Base-by-base conservation (phyloP, 2,329 filamentous ascomycete genomes). In the Penicillium crustosum region DNA sequence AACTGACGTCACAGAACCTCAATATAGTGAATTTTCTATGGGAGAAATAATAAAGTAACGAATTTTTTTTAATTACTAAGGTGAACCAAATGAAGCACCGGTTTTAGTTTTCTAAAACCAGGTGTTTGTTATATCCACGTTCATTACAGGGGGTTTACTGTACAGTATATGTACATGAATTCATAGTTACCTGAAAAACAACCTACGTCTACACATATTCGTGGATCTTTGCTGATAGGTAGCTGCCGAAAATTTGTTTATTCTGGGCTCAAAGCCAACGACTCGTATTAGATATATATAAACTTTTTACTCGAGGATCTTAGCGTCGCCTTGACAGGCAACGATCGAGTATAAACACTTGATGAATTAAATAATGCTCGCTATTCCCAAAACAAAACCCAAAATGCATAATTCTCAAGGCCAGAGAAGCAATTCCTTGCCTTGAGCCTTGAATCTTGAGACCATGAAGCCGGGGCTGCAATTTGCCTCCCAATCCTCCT, bases 301-400 rank as follows among this genome's bases (percentile, higher is more conserved):
- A 31, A 47, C 44, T 35, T 48, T 48, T 48, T 48, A 35, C 45
- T 48, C 45, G 43, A 47, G 13, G 21, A 25, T 36, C 44, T 17
- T 25, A 35, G 31, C 15, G 19, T 35, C 19, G 3, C 45, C 44
- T 13, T 48, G 12, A 17, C 12, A 35, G 45, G 19, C 19, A 35
- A 48, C 45, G 45, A 35, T n/a, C 45, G 45, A 48, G 31, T 48
- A 23, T 35, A 35, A 36, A 48, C 45, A 48, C 45, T 25, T 48
- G 21, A 23, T 23, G 3, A 35, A 48, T 35, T 36, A 25, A 25
- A 48, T 19, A 48, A 48, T 35, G 45, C 45, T 48, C 45, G 45
- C 45, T 48, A 48, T 48, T 48, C 31, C 45, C 27, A 10, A 33
- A 29, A 31, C 6, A 21, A 15, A 31, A 9, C 7, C 29, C 44